Conservation (phyloP, 2,329 filamentous ascomycete species). For the Exophiala aquamarina region DNA sequence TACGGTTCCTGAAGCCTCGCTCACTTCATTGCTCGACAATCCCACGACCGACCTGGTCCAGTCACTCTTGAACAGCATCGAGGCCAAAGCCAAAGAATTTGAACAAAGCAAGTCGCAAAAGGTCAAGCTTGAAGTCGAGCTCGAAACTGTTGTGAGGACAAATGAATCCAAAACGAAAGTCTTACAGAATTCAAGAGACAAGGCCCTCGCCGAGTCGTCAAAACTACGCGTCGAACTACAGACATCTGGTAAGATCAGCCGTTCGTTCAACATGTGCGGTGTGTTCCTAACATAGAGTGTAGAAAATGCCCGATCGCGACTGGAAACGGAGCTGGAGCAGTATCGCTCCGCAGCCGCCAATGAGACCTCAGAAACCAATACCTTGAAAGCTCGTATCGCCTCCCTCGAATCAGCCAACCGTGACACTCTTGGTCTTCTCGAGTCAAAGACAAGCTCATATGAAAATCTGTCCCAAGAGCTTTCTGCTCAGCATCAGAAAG, state of each 20-base stretch:
- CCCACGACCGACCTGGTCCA: conserved; percentile 77
- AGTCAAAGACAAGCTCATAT: conserved; percentile 84
- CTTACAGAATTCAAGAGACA: conserved; percentile 78
- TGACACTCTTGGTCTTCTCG: conserved; percentile 83
- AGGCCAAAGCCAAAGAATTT: conserved; percentile 76
- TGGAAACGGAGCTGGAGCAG: conserved; percentile 79
- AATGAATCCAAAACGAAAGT: conserved; percentile 80
- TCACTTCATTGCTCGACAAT: conserved; percentile 55
- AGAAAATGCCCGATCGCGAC: conserved; percentile 73
- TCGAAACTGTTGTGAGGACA: conserved; percentile 83
- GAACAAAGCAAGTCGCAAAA: conserved; percentile 85
- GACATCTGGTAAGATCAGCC: conserved; percentile 66
- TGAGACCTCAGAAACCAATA: conserved; percentile 66
- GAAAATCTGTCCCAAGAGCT: conserved; percentile 84
- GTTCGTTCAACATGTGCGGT: background rate
- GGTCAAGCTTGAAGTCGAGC: conserved; percentile 83
- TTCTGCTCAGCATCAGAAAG: conserved; percentile 84
- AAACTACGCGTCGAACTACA: conserved; percentile 78
- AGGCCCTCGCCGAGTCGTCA: conserved; percentile 79
- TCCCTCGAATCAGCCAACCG: conserved; percentile 90
- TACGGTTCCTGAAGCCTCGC: conserved; percentile 55
- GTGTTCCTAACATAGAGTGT: conserved; percentile 22
- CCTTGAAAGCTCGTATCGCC: conserved; percentile 77
- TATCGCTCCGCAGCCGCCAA: conserved; percentile 72
- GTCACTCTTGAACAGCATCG: conserved; percentile 71